Conservation (phyloP, 306 rosid genomes). For the Quercus suber region DNA sequence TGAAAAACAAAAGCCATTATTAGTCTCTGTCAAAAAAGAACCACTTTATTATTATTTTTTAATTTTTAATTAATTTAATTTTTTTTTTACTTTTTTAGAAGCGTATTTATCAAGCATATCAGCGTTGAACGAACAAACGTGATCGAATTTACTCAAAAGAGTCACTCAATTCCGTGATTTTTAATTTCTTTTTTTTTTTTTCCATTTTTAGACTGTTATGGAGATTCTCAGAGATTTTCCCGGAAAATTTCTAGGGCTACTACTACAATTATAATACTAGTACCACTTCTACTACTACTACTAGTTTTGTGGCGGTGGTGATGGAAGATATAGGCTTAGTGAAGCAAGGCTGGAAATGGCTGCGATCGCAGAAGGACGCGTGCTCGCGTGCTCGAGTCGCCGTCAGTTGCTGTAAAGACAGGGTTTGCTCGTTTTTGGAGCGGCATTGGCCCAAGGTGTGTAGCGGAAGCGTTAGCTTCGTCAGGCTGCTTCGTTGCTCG, state of each 20-base stretch:
- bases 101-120: constrained; percentile 81
- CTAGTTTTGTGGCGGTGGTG: constrained; percentile 21
- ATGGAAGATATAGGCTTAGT: constrained; percentile 91
- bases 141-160: constrained; percentile 44
- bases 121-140: constrained; percentile 51
- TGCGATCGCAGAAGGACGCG: constrained; percentile 59
- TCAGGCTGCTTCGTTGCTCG: constrained; percentile 43
- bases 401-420: constrained; percentile 45
- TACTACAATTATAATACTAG: not conserved
- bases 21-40: constrained; percentile 39
- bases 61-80: constrained; percentile 23
- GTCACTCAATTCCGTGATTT: not conserved
- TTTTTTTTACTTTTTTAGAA: constrained; percentile 48
- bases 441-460: constrained; percentile 91
- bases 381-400: constrained; percentile 43
- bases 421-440: constrained; percentile 48
- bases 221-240: constrained; percentile 46
- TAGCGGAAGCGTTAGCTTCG: constrained; percentile 51
- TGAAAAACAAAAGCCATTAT: constrained; percentile 25
- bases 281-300: too few species aligned
- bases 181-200: constrained; percentile 28
- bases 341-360: constrained; percentile 87
- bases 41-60: constrained; percentile 29
- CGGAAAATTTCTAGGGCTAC: constrained; percentile 3
- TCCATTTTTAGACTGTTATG: constrained; percentile 21